These are phyloP conservation scores for Yarrowia deformans DNA, from an alignment of 805 yeast genomes.

Conservation along the genomic window DNA sequence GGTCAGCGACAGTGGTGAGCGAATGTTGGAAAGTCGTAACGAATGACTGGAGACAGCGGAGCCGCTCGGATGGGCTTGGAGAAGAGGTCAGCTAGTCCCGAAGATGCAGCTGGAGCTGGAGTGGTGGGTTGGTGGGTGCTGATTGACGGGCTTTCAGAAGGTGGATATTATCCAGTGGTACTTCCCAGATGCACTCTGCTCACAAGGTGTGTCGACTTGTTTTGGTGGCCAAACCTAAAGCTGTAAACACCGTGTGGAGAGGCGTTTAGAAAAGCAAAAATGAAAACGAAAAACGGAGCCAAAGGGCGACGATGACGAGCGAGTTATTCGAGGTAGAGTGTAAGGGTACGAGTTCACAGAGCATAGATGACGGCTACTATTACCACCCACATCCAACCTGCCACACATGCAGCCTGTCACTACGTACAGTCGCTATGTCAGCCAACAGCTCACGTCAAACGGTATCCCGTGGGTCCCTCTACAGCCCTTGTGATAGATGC, in stretches of 20 bases:
- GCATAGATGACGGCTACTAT: too few species aligned
- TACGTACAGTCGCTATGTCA: too few species aligned
- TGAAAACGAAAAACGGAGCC: background rate
- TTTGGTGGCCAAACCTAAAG: conserved; percentile 33
- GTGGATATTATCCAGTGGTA: conserved; percentile 22
- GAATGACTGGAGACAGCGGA: background rate
- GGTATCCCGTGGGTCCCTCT: too few species aligned
- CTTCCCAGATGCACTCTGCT: conserved; percentile 28
- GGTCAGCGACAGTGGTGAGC: background rate
- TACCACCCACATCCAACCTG: too few species aligned
- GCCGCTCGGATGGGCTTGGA: background rate
- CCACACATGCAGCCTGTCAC: too few species aligned
- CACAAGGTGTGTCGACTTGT: conserved; percentile 39
- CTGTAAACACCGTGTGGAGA: conserved; percentile 13
- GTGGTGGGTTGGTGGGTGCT: background rate
- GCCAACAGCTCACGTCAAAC: too few species aligned
- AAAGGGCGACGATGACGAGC: too few species aligned
- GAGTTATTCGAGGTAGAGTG: too few species aligned
- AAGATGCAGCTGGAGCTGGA: too few species aligned
- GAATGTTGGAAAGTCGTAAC: background rate
- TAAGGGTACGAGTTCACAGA: too few species aligned
- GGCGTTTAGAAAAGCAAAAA: background rate
- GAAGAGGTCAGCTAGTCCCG: background rate
- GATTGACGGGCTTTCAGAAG: background rate
- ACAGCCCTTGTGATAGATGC: conserved; percentile 34